phyloP scores from a whole-genome alignment of 2,329 filamentous ascomycete species.

The Torrubiellomyces zombiae region DNA sequence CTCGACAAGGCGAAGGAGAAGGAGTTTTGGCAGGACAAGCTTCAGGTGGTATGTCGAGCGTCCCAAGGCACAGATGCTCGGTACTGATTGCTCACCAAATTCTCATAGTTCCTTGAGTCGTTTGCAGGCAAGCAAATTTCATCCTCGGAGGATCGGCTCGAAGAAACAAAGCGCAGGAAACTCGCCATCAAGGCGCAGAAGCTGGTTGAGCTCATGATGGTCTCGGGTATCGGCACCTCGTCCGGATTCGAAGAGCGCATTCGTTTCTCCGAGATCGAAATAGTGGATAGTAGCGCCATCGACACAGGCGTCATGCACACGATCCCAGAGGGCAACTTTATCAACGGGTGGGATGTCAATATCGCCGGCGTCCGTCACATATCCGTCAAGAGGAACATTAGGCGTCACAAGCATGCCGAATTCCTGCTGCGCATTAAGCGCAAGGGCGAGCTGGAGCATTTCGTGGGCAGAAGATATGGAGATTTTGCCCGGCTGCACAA shows the following conservation, averaged over 20 bases:
- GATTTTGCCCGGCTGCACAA: conserved; percentile 74
- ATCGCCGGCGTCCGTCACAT: conserved; percentile 75
- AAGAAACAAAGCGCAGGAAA: conserved; percentile 91
- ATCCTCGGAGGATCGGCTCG: conserved; percentile 84
- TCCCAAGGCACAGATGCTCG: too few species aligned
- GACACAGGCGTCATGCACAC: conserved; percentile 79
- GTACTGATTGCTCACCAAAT: neutral
- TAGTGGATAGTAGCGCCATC: conserved; percentile 84
- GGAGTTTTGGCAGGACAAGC: conserved; percentile 98
- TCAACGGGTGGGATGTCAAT: conserved; percentile 96
- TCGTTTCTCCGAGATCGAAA: conserved; percentile 89
- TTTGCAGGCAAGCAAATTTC: conserved; percentile 97
- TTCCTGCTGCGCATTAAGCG: conserved; percentile 78
- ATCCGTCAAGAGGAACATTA: conserved; percentile 67
- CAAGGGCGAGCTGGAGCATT: conserved; percentile 57
- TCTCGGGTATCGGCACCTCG: conserved; percentile 86
- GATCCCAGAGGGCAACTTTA: conserved; percentile 74
- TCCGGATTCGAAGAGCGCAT: conserved; percentile 97
- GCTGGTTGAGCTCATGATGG: conserved; percentile 98
- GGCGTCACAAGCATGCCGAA: conserved; percentile 86
- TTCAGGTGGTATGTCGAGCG: conserved; percentile 76
- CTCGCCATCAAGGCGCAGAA: conserved; percentile 87
- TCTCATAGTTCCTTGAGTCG: conserved; percentile 73
- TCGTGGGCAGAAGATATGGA: conserved; percentile 72
- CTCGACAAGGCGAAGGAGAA: conserved; percentile 93